Conservation (phyloP, 2,329 filamentous ascomycete species). For the Aschersonia sp. region DNA sequence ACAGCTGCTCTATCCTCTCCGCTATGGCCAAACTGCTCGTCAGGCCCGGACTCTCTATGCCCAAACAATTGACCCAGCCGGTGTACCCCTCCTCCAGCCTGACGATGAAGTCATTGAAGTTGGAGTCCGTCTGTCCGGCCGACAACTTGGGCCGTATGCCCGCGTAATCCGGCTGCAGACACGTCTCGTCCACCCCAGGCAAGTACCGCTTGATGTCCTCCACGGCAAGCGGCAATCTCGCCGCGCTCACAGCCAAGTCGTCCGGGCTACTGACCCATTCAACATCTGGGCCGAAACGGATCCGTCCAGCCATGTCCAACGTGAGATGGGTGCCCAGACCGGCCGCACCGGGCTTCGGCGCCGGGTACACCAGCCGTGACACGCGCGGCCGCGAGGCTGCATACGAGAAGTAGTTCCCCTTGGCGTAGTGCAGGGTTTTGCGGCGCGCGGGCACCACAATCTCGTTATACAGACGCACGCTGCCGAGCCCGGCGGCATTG, state of each 20-base stretch:
- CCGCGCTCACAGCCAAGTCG: slow-evolving; percentile 54
- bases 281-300: slow-evolving; percentile 89
- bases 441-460: slow-evolving; percentile 47
- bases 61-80: slow-evolving; percentile 80
- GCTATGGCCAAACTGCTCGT: slow-evolving; percentile 79
- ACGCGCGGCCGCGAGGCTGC: slow-evolving; percentile 46
- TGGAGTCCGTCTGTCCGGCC: slow-evolving; percentile 47
- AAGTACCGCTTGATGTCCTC: slow-evolving; percentile 67
- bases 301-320: slow-evolving; percentile 67
- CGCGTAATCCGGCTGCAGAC: slow-evolving; percentile 70
- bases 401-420: slow-evolving; percentile 93
- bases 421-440: slow-evolving; percentile 62
- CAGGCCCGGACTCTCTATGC: slow-evolving; percentile 86
- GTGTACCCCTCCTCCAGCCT: slow-evolving; percentile 59
- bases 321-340: slow-evolving; percentile 91
- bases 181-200: slow-evolving; percentile 51
- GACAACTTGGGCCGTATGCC: slow-evolving; percentile 82
- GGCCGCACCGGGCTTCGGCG: slow-evolving; percentile 64
- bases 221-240: slow-evolving; percentile 51
- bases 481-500: slow-evolving; percentile 74
- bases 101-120: slow-evolving; percentile 78
- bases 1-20: slow-evolving; percentile 49
- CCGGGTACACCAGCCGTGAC: slow-evolving; percentile 72
- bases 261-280: slow-evolving; percentile 70
- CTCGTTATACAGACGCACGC: slow-evolving; percentile 69